A percentile compares a stretch with the other conserved stretches of the same genome.
Conservation (phyloP, 2,329 filamentous ascomycete genomes). For the Colletotrichum gloeosporioides region DNA sequence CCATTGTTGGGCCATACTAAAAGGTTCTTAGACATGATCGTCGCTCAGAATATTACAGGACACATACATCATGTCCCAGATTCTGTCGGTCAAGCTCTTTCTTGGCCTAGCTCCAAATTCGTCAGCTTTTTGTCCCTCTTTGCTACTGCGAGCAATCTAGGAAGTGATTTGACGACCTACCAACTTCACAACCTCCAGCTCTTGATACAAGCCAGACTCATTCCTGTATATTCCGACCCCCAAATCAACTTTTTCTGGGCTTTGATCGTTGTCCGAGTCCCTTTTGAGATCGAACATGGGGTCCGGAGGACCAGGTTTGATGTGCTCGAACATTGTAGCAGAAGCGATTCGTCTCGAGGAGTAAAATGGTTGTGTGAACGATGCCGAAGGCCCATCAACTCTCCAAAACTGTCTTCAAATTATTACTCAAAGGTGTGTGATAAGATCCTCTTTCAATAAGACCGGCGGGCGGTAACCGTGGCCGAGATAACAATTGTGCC, state of each 20-base stretch:
- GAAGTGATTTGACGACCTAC: not conserved
- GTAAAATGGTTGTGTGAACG: not conserved
- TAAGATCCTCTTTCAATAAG: not conserved
- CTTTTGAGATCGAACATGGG: slow-evolving; percentile 37
- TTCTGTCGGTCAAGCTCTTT: slow-evolving; percentile 21
- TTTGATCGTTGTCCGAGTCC: slow-evolving; percentile 31
- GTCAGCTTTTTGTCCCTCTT: not conserved
- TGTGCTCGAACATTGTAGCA: slow-evolving; percentile 46
- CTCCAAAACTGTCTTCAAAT: not conserved
- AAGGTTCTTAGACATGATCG: not conserved
- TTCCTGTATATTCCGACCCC: slow-evolving; percentile 42
- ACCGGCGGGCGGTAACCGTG: not conserved
- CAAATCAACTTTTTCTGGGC: slow-evolving; percentile 37
- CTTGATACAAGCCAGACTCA: slow-evolving; percentile 35
- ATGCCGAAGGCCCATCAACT: not conserved
- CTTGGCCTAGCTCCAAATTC: slow-evolving; percentile 26
- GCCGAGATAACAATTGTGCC: not conserved
- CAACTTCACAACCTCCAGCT: slow-evolving; percentile 30
- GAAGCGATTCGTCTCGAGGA: not conserved
- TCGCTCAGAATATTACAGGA: not conserved
- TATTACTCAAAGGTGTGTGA: not conserved
- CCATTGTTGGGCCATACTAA: slow-evolving; percentile 40
- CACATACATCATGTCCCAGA: slow-evolving; percentile 30
- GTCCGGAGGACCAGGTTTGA: slow-evolving; percentile 34
- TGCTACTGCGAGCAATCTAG: not conserved